These are phyloP conservation scores for Arachnopeziza araneosa DNA, from an alignment of 2,329 filamentous ascomycete genomes.

Conservation along the genomic window DNA sequence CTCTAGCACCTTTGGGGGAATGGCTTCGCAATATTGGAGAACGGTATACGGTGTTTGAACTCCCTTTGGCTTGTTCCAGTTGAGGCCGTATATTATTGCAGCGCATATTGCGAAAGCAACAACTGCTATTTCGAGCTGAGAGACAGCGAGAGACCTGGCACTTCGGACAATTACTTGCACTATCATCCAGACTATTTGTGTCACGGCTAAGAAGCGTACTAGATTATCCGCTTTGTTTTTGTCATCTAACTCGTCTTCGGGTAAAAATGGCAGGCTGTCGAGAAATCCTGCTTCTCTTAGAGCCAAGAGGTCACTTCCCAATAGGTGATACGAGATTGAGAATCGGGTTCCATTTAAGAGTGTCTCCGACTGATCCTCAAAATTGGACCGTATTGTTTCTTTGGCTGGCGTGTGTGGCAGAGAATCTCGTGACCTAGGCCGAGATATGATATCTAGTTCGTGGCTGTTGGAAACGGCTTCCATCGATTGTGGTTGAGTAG, in stretches of 20 bases:
- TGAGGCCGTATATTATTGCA: slow-evolving; percentile 6
- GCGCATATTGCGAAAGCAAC: slow-evolving; percentile 9
- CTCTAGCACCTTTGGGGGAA: not conserved
- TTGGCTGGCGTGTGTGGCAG: too few species aligned
- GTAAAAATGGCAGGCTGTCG: slow-evolving; percentile 25
- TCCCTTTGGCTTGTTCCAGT: slow-evolving; percentile 10
- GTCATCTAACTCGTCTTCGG: slow-evolving; percentile 42
- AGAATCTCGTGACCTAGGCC: too few species aligned
- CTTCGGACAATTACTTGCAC: not conserved
- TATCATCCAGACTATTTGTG: slow-evolving; percentile 5
- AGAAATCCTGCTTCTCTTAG: slow-evolving; percentile 1
- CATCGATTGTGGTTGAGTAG: too few species aligned
- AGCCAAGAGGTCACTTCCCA: not conserved
- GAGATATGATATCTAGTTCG: not conserved
- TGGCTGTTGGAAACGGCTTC: not conserved
- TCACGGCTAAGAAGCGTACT: slow-evolving; percentile 4
- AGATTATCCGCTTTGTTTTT: slow-evolving; percentile 35
- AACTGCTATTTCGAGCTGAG: slow-evolving; percentile 7
- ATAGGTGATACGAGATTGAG: slow-evolving; percentile 4
- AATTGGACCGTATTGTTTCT: too few species aligned
- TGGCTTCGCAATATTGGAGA: not conserved
- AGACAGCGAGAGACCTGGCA: not conserved
- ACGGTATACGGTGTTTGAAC: slow-evolving; percentile 2
- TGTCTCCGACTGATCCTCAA: too few species aligned
- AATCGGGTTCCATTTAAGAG: too few species aligned